Evolutionary conservation across 768 basidiomycete species (phyloP).

Genomic region (Asterophora lycoperdoides): DNA sequence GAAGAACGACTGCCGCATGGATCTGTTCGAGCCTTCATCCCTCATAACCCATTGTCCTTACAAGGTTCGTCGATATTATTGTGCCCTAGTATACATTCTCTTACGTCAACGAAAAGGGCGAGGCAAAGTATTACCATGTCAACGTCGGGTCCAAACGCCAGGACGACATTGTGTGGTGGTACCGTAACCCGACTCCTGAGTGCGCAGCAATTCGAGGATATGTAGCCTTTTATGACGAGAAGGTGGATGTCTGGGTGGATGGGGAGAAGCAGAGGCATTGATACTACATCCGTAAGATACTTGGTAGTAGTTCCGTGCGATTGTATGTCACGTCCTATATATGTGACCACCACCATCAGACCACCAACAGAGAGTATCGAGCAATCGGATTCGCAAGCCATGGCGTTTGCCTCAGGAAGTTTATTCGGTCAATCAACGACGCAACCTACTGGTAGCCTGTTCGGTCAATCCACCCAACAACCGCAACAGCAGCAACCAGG

Average conservation of each 20-base stretch:
- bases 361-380: too few relatives aligned
- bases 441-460: conserved; percentile 7
- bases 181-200: conserved; percentile 49
- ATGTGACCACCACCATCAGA: background rate
- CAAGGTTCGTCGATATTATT: conserved; percentile 40
- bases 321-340: background rate
- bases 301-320: too few relatives aligned
- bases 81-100: too few relatives aligned
- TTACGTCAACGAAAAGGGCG: conserved; percentile 45
- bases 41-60: conserved; percentile 54
- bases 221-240: conserved; percentile 63
- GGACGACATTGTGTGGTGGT: conserved; percentile 62
- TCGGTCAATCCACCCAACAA: conserved; percentile 7
- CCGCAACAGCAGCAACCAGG: conserved; percentile 21
- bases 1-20: conserved; percentile 48
- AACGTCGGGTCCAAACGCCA: conserved; percentile 37
- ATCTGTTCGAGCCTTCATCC: conserved; percentile 45
- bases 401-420: conserved; percentile 13
- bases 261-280: conserved; percentile 43
- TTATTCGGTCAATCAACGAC: conserved; percentile 27
- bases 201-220: conserved; percentile 47
- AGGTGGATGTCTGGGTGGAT: conserved; percentile 62
- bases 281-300: too few relatives aligned
- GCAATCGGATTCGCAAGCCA: background rate
- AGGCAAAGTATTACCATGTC: conserved; percentile 55